Evolutionary conservation across 805 yeast genomes (phyloP).

Genomic region (Tetrapisispora pingtungensis): DNA sequence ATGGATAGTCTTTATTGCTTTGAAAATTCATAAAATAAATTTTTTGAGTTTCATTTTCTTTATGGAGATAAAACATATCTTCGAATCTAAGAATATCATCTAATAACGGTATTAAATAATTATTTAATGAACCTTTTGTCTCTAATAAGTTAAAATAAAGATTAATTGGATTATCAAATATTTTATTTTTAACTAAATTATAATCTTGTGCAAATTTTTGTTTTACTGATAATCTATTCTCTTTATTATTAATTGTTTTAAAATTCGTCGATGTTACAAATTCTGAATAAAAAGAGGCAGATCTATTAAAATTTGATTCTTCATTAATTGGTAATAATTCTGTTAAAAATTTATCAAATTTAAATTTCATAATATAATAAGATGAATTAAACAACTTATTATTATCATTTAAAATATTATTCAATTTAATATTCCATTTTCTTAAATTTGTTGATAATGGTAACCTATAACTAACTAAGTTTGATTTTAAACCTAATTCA

Average conservation of each 20-base stretch:
- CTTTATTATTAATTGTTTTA: conserved; percentile 9
- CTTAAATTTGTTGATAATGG: conserved; percentile 25
- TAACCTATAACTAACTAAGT: conserved; percentile 23
- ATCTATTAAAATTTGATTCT: conserved; percentile 24
- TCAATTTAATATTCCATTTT: conserved; percentile 22
- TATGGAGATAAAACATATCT: conserved; percentile 14
- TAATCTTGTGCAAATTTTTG: conserved; percentile 17
- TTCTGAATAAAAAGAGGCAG: conserved; percentile 11
- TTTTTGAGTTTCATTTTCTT: conserved; percentile 7
- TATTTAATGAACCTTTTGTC: conserved; percentile 11
- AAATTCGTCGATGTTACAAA: conserved; percentile 9
- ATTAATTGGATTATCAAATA: conserved; percentile 17
- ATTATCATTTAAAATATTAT: conserved; percentile 11
- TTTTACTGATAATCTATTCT: conserved; percentile 4
- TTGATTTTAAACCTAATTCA: conserved; percentile 13
- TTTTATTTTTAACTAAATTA: conserved; percentile 11
- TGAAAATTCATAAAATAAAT: conserved; percentile 8
- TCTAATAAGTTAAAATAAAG: conserved; percentile 9
- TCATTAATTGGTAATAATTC: conserved; percentile 21
- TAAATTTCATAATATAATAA: conserved; percentile 19
- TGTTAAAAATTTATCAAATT: conserved; percentile 18
- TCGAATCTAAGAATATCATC: conserved; percentile 18
- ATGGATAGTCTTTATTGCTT: conserved; percentile 13
- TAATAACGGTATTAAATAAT: conserved; percentile 9
- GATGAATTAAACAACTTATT: conserved; percentile 18